phyloP scores from a whole-genome alignment of 2,329 filamentous ascomycete species.

The Fusarium phyllophilum region DNA sequence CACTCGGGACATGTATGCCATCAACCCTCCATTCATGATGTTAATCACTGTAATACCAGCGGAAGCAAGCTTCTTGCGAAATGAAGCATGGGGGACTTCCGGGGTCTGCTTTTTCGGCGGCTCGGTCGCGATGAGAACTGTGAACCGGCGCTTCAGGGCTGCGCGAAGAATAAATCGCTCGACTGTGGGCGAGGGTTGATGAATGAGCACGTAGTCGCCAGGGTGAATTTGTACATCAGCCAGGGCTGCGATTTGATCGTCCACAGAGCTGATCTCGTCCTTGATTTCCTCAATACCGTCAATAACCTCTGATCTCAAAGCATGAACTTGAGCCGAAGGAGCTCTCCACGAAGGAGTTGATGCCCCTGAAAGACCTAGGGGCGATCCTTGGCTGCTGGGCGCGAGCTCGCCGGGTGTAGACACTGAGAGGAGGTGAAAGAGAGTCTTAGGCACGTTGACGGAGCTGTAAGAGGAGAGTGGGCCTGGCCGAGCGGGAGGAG shows the following conservation, averaged over 20 bases:
- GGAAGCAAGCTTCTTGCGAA: slow-evolving; percentile 81
- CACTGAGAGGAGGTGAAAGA: slow-evolving; percentile 88
- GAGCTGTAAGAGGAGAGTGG: slow-evolving; percentile 71
- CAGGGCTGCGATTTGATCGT: slow-evolving; percentile 90
- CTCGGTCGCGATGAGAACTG: slow-evolving; percentile 83
- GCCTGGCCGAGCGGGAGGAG: slow-evolving; percentile 63
- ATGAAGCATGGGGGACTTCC: slow-evolving; percentile 59
- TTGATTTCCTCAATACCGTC: slow-evolving; percentile 96
- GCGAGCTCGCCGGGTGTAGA: slow-evolving; percentile 61
- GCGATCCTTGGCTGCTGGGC: slow-evolving; percentile 54
- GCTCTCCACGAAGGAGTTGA: slow-evolving; percentile 58
- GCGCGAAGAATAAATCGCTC: slow-evolving; percentile 91
- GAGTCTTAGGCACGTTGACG: slow-evolving; percentile 75
- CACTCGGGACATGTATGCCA: slow-evolving; percentile 93
- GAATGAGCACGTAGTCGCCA: slow-evolving; percentile 90
- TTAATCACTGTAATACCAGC: slow-evolving; percentile 85
- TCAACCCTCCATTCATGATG: slow-evolving; percentile 85
- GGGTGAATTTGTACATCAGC: slow-evolving; percentile 93
- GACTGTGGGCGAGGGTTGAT: slow-evolving; percentile 86
- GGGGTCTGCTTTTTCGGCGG: slow-evolving; percentile 52
- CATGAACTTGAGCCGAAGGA: slow-evolving; percentile 63
- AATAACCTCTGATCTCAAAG: slow-evolving; percentile 89
- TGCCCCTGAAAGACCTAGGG: slow-evolving; percentile 59
- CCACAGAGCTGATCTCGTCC: slow-evolving; percentile 91
- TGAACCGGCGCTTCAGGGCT: slow-evolving; percentile 90